phyloP scores from a whole-genome alignment of 345 rosid species.

The Pugionium dolabratum region DNA sequence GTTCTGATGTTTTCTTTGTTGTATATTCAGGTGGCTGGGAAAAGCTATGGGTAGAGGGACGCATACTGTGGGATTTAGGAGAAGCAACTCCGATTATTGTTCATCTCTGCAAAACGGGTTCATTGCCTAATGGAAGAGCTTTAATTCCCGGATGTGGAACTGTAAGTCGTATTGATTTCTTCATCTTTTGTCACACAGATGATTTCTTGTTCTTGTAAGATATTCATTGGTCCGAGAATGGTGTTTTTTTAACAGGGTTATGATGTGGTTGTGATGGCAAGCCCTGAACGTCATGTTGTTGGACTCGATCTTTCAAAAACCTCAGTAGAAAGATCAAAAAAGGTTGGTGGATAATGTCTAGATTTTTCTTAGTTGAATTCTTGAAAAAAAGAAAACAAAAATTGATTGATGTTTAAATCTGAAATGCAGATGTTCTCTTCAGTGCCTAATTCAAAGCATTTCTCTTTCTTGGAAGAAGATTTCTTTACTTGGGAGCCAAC shows the following conservation, averaged over 20 bases:
- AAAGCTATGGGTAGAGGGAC: constrained; percentile 72
- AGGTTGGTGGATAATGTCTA: constrained; percentile 43
- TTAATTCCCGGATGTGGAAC: constrained; percentile 86
- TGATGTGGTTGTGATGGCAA: constrained; percentile 79
- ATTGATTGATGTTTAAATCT: constrained; percentile 4
- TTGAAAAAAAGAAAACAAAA: too few relatives aligned
- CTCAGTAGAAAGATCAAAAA: constrained; percentile 54
- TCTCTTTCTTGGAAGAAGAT: constrained; percentile 59
- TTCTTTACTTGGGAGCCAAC: constrained; percentile 77
- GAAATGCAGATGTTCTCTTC: constrained; percentile 58
- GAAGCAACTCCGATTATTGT: constrained; percentile 59
- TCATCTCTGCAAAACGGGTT: constrained; percentile 55
- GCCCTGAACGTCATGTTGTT: constrained; percentile 65
- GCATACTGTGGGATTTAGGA: constrained; percentile 87
- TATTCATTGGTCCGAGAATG: background rate
- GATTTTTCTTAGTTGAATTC: background rate
- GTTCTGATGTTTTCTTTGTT: background rate
- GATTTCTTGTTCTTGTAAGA: too few relatives aligned
- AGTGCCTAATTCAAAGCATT: constrained; percentile 50
- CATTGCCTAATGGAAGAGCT: constrained; percentile 78
- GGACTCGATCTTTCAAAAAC: constrained; percentile 72
- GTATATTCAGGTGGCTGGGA: constrained; percentile 69
- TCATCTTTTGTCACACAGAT: too few relatives aligned
- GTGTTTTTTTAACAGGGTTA: constrained; percentile 55
- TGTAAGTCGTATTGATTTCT: constrained; percentile 45